Conservation (phyloP, 768 basidiomycete genomes). For the Tricholoma flavovirens region DNA sequence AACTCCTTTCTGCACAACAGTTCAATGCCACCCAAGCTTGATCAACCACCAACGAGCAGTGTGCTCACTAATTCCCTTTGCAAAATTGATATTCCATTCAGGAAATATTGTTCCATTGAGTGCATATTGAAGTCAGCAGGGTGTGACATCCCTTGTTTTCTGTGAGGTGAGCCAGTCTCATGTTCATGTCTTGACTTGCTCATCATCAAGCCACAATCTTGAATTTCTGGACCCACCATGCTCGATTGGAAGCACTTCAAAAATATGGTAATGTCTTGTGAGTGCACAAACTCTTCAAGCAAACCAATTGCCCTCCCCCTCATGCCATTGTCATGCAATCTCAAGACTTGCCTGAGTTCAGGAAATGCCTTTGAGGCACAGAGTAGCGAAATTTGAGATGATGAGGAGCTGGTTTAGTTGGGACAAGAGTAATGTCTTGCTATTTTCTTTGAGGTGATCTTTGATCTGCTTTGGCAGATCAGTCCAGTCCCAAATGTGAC, state of each 20-base stretch:
- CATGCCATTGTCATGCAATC: conserved; percentile 23
- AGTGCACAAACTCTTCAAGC: conserved; percentile 14
- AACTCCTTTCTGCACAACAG: too few species aligned
- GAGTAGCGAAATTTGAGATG: too few species aligned
- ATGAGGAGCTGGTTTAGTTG: too few species aligned
- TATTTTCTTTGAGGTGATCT: conserved; percentile 12
- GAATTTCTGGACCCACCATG: conserved; percentile 8
- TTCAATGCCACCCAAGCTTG: too few species aligned
- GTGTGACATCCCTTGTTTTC: conserved; percentile 11
- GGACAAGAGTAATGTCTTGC: conserved; percentile 9
- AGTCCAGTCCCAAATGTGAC: conserved; percentile 11
- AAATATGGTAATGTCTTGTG: conserved; percentile 21
- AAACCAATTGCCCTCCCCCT: too few species aligned
- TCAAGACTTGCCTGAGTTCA: conserved; percentile 12
- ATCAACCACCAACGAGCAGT: too few species aligned
- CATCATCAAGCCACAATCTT: conserved; percentile 8
- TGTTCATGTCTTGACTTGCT: conserved; percentile 6
- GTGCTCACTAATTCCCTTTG: too few species aligned
- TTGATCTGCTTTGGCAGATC: conserved; percentile 16
- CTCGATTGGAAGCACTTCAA: conserved; percentile 17
- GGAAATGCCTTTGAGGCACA: too few species aligned
- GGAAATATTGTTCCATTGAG: conserved; percentile 10
- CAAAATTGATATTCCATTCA: too few species aligned
- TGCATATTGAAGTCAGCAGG: conserved; percentile 5
- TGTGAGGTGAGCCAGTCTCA: conserved; percentile 11